phyloP scores from a whole-genome alignment of 2,329 filamentous ascomycete species.

The Claviceps sorghi region DNA sequence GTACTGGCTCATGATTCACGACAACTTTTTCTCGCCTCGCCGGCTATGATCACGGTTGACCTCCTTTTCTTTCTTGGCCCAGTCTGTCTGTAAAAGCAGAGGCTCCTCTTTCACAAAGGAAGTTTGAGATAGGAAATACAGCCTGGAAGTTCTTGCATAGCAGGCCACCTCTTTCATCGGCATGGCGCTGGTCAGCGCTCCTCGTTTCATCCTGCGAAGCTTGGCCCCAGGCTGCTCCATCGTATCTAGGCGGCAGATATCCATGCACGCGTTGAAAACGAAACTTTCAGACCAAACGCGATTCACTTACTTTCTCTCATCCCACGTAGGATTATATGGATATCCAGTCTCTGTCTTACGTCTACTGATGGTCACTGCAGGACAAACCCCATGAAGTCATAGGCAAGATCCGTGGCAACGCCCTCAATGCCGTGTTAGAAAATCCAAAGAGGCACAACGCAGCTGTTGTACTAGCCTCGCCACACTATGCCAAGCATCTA shows the following conservation, averaged over 20 bases:
- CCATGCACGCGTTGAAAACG: neutral
- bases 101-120: neutral
- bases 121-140: neutral
- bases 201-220: constrained; percentile 10
- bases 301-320: constrained; percentile 12
- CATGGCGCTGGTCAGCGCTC: constrained; percentile 11
- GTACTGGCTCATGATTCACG: neutral
- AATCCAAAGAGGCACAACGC: constrained; percentile 22
- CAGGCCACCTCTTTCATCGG: neutral
- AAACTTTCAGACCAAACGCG: constrained; percentile 8
- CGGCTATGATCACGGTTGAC: neutral
- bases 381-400: constrained; percentile 9
- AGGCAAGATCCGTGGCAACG: constrained; percentile 10
- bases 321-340: constrained; percentile 2
- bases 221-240: neutral
- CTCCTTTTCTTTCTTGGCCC: neutral
- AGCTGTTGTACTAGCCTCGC: constrained; percentile 36
- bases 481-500: constrained; percentile 31
- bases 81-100: neutral
- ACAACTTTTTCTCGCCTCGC: neutral
- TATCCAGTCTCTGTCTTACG: neutral
- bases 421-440: constrained; percentile 12
- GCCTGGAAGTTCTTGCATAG: neutral
- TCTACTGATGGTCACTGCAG: constrained; percentile 1
- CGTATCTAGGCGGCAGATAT: constrained; percentile 6